A percentile compares a stretch with the other conserved stretches of the same genome.
Conservation (phyloP, 73 alveolate species). For the Paraurostyla sp. region DNA sequence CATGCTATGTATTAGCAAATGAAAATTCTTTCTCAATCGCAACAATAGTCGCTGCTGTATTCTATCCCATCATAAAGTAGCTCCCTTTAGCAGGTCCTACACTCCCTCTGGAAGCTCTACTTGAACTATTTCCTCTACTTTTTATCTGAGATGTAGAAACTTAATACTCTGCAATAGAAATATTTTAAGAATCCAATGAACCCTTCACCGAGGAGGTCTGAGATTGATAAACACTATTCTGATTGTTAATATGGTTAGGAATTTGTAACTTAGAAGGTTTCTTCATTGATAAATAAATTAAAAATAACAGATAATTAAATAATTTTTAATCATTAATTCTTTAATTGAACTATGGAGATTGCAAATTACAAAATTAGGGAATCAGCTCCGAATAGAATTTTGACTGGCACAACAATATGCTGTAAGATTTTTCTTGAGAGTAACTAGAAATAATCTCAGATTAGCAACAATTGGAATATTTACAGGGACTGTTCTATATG, state of each 20-base stretch:
- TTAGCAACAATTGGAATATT: constrained; percentile 8
- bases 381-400: not conserved
- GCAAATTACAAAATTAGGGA: no score
- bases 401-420: not conserved
- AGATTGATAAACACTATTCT: no score
- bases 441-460: not conserved
- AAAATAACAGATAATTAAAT: not conserved
- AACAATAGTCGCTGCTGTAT: not conserved
- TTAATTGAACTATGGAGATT: no score
- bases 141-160: no score
- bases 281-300: not conserved
- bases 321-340: constrained; percentile 13
- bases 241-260: no score
- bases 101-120: no score
- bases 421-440: not conserved
- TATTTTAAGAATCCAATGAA: no score
- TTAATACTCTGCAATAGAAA: no score
- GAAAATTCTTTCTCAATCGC: constrained; percentile 39
- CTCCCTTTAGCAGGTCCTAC: not conserved
- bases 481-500: not conserved
- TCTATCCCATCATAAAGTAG: not conserved
- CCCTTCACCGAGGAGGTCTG: no score
- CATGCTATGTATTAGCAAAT: not conserved
- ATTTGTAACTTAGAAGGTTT: no score
- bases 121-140: no score